Evolutionary conservation across 2,329 filamentous ascomycete species (phyloP), one percentile per base, ranked within the genome.

Genomic region (Incumbomyces delicatus): DNA sequence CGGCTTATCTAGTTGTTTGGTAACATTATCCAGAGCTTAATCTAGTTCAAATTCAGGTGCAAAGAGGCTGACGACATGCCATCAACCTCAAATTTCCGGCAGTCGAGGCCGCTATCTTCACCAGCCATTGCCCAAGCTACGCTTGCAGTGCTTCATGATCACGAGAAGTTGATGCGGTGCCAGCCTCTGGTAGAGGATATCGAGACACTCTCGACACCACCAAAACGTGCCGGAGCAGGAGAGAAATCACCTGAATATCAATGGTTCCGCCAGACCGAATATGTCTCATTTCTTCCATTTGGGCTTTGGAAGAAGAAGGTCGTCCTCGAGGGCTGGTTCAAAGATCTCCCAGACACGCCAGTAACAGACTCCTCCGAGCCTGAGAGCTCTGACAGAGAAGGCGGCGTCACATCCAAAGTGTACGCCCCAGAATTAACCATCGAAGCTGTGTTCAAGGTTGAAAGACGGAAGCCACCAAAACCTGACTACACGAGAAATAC

Each of bases 251-350:
- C 18, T 3, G 18, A 39, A 6, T 39, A 39, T 18, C 3, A 39
- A 17, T 22, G 18, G 36, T 22, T 14, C 12, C 18, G 18, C n/a
- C 36, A 39, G 13, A 17, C 36, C 6, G 36, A 39, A 18, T 22
- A 39, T 13, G 14, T 39, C n/a, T 18, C 36, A 16, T 17, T 39
- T 18, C 36, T 39, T 18, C 36, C 18, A 6, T 39, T 39, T 18
- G 36, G 36, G n/a, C n/a, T 22, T 22, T 39, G 36, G 36, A 39
- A 6, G n/a, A 39, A 39, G 18, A 39, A 39, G 17, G 36, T 39
- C 36, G 18, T 39, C 6, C 20, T 39, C 5, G 18, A 39, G 14
- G 17, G 17, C 36, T 22, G 18, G 36, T 39, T 39, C 13, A 39
- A 39, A 39, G 36, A 22, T 13, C 18, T 22, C 13, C 36, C 36